These are phyloP conservation scores for Mycena sanguinolenta DNA, from an alignment of 768 basidiomycete genomes.

Conservation along the genomic window DNA sequence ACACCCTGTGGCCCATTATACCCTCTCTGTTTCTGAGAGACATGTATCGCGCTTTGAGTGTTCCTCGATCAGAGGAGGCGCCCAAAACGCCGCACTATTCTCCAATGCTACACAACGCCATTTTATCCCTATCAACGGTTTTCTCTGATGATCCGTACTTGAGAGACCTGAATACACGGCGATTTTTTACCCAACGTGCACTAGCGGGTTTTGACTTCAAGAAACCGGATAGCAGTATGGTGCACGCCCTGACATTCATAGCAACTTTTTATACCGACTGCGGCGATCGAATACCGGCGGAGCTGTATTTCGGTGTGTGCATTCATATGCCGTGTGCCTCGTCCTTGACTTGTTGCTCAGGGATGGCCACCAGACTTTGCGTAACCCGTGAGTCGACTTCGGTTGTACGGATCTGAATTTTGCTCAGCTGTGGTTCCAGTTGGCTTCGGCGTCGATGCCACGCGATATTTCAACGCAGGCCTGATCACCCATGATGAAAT, in stretches of 20 bases:
- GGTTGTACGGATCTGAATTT: background rate
- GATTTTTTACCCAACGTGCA: slow-evolving; percentile 34
- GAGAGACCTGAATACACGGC: slow-evolving; percentile 31
- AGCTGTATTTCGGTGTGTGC: slow-evolving; percentile 35
- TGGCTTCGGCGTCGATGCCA: slow-evolving; percentile 54
- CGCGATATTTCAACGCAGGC: slow-evolving; percentile 53
- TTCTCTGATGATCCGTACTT: slow-evolving; percentile 38
- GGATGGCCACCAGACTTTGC: slow-evolving; percentile 28
- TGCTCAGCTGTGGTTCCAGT: slow-evolving; percentile 40
- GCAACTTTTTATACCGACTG: slow-evolving; percentile 36
- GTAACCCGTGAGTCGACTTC: slow-evolving; percentile 12
- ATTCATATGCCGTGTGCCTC: background rate
- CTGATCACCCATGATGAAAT: slow-evolving; percentile 51
- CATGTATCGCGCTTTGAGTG: slow-evolving; percentile 53
- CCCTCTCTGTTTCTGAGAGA: slow-evolving; percentile 57
- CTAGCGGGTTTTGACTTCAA: slow-evolving; percentile 30
- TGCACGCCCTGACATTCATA: slow-evolving; percentile 38
- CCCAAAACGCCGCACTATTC: slow-evolving; percentile 60
- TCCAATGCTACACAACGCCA: slow-evolving; percentile 66
- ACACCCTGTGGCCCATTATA: slow-evolving; percentile 54
- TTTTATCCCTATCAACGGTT: slow-evolving; percentile 44
- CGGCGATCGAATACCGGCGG: slow-evolving; percentile 36
- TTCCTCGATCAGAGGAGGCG: slow-evolving; percentile 39
- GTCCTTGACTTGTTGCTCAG: background rate
- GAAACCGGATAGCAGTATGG: slow-evolving; percentile 37